Evolutionary conservation across 2,329 filamentous ascomycete species (phyloP).

Genomic region (Penicillium sp.): DNA sequence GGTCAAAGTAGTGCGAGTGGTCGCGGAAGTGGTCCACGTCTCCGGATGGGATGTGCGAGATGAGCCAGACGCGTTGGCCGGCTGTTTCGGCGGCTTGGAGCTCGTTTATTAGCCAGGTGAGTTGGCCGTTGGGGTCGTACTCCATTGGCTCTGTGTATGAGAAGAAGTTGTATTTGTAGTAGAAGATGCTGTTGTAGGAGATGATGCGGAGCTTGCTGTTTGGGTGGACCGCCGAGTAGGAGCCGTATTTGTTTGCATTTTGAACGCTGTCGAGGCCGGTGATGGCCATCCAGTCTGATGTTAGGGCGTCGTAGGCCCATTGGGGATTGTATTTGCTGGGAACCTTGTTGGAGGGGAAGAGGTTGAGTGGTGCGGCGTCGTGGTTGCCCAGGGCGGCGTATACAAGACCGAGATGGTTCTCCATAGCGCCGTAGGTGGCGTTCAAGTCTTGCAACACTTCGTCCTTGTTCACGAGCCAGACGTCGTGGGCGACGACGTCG

Average conservation of each 20-base stretch:
- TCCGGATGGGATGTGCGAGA: constrained; percentile 60
- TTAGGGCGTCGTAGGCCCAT: constrained; percentile 58
- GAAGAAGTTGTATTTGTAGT: constrained; percentile 62
- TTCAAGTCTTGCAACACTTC: constrained; percentile 43
- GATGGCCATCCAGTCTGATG: constrained; percentile 52
- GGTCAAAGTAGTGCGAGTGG: constrained; percentile 55
- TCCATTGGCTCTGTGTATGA: constrained; percentile 55
- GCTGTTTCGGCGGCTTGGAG: constrained; percentile 56
- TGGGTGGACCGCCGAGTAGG: constrained; percentile 53
- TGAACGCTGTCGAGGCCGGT: constrained; percentile 43
- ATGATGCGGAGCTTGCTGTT: constrained; percentile 57
- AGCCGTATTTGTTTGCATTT: constrained; percentile 47
- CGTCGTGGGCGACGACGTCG: constrained; percentile 57
- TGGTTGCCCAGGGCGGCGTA: constrained; percentile 62
- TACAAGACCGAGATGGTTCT: constrained; percentile 44
- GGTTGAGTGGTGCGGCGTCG: constrained; percentile 57
- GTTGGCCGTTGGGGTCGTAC: constrained; percentile 55
- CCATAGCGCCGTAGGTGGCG: constrained; percentile 53
- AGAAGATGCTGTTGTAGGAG: constrained; percentile 62
- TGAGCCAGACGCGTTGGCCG: constrained; percentile 58
- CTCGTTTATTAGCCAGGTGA: constrained; percentile 57
- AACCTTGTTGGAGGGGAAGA: constrained; percentile 49
- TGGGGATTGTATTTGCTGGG: constrained; percentile 44
- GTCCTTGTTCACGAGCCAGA: constrained; percentile 40
- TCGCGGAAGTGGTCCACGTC: constrained; percentile 56